Evolutionary conservation across 129 eudicot genomes (phyloP).

Genomic region (Helianthus tuberosus): DNA sequence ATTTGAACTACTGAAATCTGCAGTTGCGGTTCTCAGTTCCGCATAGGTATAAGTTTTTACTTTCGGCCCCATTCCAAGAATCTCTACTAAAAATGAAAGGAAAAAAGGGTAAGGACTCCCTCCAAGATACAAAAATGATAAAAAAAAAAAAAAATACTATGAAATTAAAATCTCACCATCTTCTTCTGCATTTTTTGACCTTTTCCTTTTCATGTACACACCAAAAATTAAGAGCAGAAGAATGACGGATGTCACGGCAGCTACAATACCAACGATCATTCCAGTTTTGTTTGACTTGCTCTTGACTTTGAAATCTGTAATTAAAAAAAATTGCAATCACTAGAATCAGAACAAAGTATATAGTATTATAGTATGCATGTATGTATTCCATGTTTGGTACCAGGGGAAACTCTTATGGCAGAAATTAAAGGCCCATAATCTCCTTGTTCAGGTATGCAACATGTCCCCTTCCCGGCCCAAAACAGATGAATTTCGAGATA

Average conservation of each 20-base stretch:
- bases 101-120: background rate
- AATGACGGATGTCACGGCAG: constrained; percentile 30
- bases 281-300: constrained; percentile 41
- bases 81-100: constrained; percentile 26
- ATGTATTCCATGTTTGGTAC: constrained; percentile 29
- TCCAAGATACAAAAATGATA: constrained; percentile 8
- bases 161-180: constrained; percentile 38
- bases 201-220: constrained; percentile 38
- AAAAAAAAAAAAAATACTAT: constrained; percentile 12
- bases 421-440: constrained; percentile 58
- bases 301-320: constrained; percentile 28
- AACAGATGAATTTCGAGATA: constrained; percentile 57
- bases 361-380: background rate
- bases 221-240: constrained; percentile 30
- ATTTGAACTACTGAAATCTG: constrained; percentile 60
- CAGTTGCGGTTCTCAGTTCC: constrained; percentile 59
- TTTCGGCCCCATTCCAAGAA: constrained; percentile 50
- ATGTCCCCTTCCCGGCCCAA: constrained; percentile 70
- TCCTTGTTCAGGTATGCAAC: constrained; percentile 58
- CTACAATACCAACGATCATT: constrained; percentile 50
- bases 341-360: background rate
- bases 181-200: constrained; percentile 34
- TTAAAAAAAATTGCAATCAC: background rate
- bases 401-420: constrained; percentile 48
- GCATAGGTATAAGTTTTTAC: constrained; percentile 48